Base-by-base conservation (phyloP, 192 early-diverging fungal genomes). In the Coemansia nantahalensis region DNA sequence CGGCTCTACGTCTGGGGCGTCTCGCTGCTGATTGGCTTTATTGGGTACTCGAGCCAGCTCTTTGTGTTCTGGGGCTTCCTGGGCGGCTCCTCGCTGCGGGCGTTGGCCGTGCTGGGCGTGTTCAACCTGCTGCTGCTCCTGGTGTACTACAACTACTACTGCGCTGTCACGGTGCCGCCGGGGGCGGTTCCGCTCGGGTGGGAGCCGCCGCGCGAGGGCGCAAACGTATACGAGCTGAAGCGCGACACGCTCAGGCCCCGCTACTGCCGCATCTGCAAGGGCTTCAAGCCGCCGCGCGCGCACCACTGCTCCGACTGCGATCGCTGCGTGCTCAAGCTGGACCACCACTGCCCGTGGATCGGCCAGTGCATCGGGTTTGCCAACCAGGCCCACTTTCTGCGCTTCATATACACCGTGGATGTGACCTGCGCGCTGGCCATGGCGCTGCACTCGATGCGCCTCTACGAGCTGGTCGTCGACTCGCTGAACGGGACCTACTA, bases 271-370 rank as follows among this genome's bases (percentile, higher is more conserved):
- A 77, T 36, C 80, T 79, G 78, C 54, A 56, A 81, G 35, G 68
- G 80, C 15, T 85, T 80, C 55, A 91, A 90, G 65, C 90, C 90
- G 17, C 85, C 88, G 6, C 74, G 90, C 42, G 64, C 86, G n/a
- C 88, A 90, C 66, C 90, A 91, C 55, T 91, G 90, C 54, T 59
- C 80, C 8, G 73, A 78, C 28, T 91, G 90, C 62, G 78, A 84
- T 40, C 79, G 78, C 28, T 91, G 90, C 77, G 81, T 90, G 28
- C 81, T 91, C 44, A 89, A 86, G 52, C 89, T 91, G 87, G 90
- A 91, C 51, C 90, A 91, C 54, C 90, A 91, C 57, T 91, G 90
- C 40, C 94, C 93, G 8, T 98, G 92, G 91, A 84, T 93, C 47
- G 82, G 84, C 48, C 88, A 87, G 56, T 89, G 87, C 59, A 85